Conservation (phyloP, 2,329 filamentous ascomycete species). For the Microascus cirrosus region DNA sequence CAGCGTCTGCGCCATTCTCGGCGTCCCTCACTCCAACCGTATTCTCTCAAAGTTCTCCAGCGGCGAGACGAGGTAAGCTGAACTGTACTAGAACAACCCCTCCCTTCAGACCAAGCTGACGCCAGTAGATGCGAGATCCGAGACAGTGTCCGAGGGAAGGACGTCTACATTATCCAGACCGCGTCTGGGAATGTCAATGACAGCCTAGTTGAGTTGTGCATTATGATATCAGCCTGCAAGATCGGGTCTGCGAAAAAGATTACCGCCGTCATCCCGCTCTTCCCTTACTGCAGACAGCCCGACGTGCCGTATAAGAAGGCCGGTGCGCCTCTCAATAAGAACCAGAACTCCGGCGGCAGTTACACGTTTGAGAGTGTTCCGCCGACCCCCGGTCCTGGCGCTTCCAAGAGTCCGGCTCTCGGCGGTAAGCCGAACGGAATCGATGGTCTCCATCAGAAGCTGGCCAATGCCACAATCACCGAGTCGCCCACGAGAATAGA, state of each 20-base stretch:
- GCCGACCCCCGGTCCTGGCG: slow-evolving; percentile 61
- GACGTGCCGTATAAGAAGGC: slow-evolving; percentile 95
- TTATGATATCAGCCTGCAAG: slow-evolving; percentile 98
- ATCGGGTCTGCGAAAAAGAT: slow-evolving; percentile 84
- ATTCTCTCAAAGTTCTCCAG: slow-evolving; percentile 87
- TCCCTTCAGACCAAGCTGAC: not conserved
- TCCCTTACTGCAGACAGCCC: slow-evolving; percentile 92
- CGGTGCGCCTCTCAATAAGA: slow-evolving; percentile 72
- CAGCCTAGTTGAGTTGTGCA: slow-evolving; percentile 89
- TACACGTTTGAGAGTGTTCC: slow-evolving; percentile 92
- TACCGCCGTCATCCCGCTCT: slow-evolving; percentile 87
- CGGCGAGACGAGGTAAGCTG: slow-evolving; percentile 56
- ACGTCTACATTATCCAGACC: slow-evolving; percentile 97
- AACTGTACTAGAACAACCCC: no score
- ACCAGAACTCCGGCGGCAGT: slow-evolving; percentile 43
- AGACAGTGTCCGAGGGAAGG: slow-evolving; percentile 93
- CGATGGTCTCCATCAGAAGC: slow-evolving; percentile 58
- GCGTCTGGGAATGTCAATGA: slow-evolving; percentile 91
- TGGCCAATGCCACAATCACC: slow-evolving; percentile 57
- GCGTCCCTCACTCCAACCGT: slow-evolving; percentile 74
- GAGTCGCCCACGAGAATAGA: slow-evolving; percentile 34
- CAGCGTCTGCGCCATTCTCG: slow-evolving; percentile 77
- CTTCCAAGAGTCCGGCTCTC: slow-evolving; percentile 54
- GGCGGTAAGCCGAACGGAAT: slow-evolving; percentile 42
- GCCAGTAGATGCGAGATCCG: slow-evolving; percentile 71